Evolutionary conservation across 2,329 filamentous ascomycete species (phyloP), one percentile per base, ranked within the genome.

Genomic region (Biscogniauxia sp.): DNA sequence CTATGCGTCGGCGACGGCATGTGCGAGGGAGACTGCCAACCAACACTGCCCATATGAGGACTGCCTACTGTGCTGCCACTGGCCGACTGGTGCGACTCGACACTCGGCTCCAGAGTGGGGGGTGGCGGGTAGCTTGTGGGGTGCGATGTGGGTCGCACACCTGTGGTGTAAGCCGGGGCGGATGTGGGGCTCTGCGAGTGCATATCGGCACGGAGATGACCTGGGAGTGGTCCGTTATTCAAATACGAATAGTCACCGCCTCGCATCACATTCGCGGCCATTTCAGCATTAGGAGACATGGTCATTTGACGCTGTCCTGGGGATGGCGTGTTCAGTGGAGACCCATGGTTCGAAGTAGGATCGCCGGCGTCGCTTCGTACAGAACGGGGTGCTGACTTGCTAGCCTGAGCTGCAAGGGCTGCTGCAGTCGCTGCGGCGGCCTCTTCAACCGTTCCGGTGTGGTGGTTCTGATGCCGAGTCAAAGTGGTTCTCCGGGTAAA

Each of bases 401-500:
- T 67, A 9, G 69, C 68, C 55, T 70, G 71, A 9, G 79, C 79
- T 1, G 93, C 91, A 66, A 97, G 81, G 56, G 91, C 93, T 51
- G 93, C 93, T 37, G 92, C 93, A 0, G 93, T 97, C 4, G 93
- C 92, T 2, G 88, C 91, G 1, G 93, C 93, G 8, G 94, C 92
- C 75, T 98, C 94, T 75, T 97, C 94, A 17, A 97, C 91, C 0
- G 93, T 97, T 51, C 94, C 95, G 20, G 91, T 96, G 75, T 98
- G 95, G 70, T 96, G 92, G 69, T 96, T 97, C 77, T 97, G 93
- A 74, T 99, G 95, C 55, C 95, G 88, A 1, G 94, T 99, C 63
- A 99, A 81, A 2, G 95, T 98, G 0, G 95, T 98, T 66, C 94
- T 90, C 60, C 95, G 89, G 9, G 95, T 99, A 72, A 99, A 99